Base-by-base conservation (phyloP, 2,329 filamentous ascomycete species). In the Bipolaris zeicola region DNA sequence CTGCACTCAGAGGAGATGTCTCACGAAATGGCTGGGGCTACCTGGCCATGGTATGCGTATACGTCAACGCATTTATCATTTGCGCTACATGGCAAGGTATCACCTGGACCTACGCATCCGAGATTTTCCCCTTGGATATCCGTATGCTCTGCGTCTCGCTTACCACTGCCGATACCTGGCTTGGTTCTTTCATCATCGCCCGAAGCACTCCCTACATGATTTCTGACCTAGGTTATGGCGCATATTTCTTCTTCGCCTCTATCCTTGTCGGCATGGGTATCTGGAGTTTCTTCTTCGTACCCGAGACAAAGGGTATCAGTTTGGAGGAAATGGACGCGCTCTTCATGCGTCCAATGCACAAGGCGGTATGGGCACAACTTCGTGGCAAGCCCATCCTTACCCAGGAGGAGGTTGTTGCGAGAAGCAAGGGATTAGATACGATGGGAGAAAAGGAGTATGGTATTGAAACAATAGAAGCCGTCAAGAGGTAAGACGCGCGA, bases 61-160 rank as follows among this genome's bases (percentile, higher is more conserved):
- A 84, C 73, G 72, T 85, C 1, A 85, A 84, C 60, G 82, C 78
- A 1, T 76, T 83, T 42, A 83, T 84, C 60, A 83, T 83, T 45
- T 82, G 76, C 48, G 75, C 76, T 1, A 77, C 76, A 1, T 79
- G 78, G 77, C 76, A 79, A 46, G 74, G 71, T 1, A 76, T 78
- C 11, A 73, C 75, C 0, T 78, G 74, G 73, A 78, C 79, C 0
- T 80, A 81, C 50, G 78, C 77, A 7, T 79, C 79, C 2, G 82
- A 84, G 59, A 82, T 83, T 50, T 83, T 82, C 60, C 75, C 74
- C 0, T 63, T 77, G 18, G 73, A 77, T 37, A 77, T 79, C 49
- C 68, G 76, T 26, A 75, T 76, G 71, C 62, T 78, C 0, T 77
- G 75, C 50, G 74, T 77, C 1, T 74, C 74, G 2, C 61, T 77